A percentile compares a stretch with the other conserved stretches of the same genome.
phyloP scores from a whole-genome alignment of 805 yeast genomes.

The Zygosaccharomyces lentus region DNA sequence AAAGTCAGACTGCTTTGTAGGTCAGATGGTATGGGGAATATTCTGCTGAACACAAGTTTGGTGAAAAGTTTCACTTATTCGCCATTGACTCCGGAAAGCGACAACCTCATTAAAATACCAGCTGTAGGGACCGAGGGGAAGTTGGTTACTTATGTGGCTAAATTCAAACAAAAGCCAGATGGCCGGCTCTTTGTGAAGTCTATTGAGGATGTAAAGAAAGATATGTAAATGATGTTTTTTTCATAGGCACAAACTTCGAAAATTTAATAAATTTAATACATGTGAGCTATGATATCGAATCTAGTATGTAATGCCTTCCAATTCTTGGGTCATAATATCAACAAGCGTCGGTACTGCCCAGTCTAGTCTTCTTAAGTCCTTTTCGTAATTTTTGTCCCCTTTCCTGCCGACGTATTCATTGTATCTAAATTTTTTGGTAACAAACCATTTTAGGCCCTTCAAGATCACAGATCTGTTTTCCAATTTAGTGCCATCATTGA shows the following conservation, averaged over 20 bases:
- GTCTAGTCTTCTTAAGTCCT: slow-evolving; percentile 32
- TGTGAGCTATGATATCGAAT: slow-evolving; percentile 1
- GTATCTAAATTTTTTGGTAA: slow-evolving; percentile 27
- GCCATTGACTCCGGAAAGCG: slow-evolving; percentile 50
- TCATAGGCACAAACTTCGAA: slow-evolving; percentile 1
- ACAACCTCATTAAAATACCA: slow-evolving; percentile 64
- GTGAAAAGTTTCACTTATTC: slow-evolving; percentile 56
- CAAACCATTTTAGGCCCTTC: slow-evolving; percentile 35
- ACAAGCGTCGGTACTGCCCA: slow-evolving; percentile 28
- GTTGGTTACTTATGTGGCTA: slow-evolving; percentile 63
- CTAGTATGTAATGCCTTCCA: slow-evolving; percentile 14
- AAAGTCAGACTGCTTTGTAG: slow-evolving; percentile 73
- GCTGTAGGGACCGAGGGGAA: slow-evolving; percentile 51
- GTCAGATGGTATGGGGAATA: slow-evolving; percentile 83
- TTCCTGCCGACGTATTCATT: slow-evolving; percentile 20
- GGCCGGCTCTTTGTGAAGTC: slow-evolving; percentile 34
- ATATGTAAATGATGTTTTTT: slow-evolving; percentile 22
- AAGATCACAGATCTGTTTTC: slow-evolving; percentile 28
- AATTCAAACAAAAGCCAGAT: slow-evolving; percentile 54
- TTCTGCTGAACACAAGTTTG: slow-evolving; percentile 64
- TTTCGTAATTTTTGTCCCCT: slow-evolving; percentile 22
- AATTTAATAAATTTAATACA: slow-evolving; percentile 3
- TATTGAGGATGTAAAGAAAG: slow-evolving; percentile 32
- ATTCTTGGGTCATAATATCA: slow-evolving; percentile 14
- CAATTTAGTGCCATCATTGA: slow-evolving; percentile 21